Evolutionary conservation across 2,329 filamentous ascomycete genomes (phyloP), one percentile per base, ranked within the genome.

Genomic region (Coniochaeta sp.): DNA sequence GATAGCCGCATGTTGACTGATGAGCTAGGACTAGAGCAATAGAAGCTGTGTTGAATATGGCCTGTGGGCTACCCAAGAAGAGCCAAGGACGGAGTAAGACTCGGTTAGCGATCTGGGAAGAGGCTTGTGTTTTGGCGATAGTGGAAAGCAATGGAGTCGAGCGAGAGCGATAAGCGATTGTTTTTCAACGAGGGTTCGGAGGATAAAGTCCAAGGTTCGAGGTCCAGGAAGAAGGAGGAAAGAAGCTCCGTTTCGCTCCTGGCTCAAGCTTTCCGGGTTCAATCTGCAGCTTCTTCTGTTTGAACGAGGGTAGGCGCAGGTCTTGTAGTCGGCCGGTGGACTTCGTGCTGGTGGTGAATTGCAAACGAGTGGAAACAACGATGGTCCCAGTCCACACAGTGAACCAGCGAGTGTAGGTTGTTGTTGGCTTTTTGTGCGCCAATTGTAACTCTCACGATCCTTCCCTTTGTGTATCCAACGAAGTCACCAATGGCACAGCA

Each of bases 1-100:
- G 66, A 63, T 58, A 65, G 60, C 54, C 62, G 72, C 74, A 78
- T 78, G 12, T 42, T 42, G 20, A 13, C 38, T n/a, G 12, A 42
- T 14, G 20, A 14, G n/a, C 38, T 42, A n/a, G 38, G 38, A 13
- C 12, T 42, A 42, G 20, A 42, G 20, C 20, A 14, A 9, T 42
- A 42, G 38, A 24, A 24, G n/a, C 10, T 12, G 14, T 42, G 38
- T 42, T 24, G 38, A 10, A 22, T 40, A 24, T 42, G 38, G 14
- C n/a, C 38, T 26, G 38, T 26, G 38, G 26, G 38, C n/a, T 42
- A 42, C 26, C 38, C 38, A 42, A 42, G 38, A 42, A 42, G n/a
- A n/a, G 18, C 38, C 38, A 42, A 42, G 38, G n/a, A 26, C 20
- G 20, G 38, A 14, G 22, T 42, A 42, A 4, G 38, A 42, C 26